These are phyloP conservation scores for Cytospora piceae DNA, from an alignment of 2,329 filamentous ascomycete species.

Conservation along the genomic window DNA sequence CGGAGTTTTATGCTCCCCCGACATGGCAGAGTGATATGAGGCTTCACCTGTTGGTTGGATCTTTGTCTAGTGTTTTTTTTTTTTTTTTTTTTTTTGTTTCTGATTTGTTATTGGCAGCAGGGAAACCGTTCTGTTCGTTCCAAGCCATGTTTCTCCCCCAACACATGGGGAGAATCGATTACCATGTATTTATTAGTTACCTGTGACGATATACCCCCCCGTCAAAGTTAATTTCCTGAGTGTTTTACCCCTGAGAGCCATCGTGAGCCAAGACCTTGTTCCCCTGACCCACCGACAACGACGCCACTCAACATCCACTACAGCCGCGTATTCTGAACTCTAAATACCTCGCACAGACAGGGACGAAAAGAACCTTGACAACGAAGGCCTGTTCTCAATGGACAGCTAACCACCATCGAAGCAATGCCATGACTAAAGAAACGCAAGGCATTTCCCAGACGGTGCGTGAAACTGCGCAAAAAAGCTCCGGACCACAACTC, in stretches of 20 bases:
- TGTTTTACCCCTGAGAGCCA: background rate
- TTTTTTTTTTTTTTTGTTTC: background rate
- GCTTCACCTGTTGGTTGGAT: slow-evolving; percentile 17
- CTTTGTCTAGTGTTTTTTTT: background rate
- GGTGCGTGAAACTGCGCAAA: too few species aligned
- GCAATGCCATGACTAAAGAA: background rate
- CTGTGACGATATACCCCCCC: slow-evolving; percentile 20
- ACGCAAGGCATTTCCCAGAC: background rate
- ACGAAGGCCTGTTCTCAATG: background rate
- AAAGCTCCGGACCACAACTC: background rate
- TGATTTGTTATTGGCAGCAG: background rate
- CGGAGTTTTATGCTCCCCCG: slow-evolving; percentile 21
- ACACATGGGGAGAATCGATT: background rate
- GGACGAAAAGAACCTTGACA: slow-evolving; percentile 1
- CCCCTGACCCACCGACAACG: slow-evolving; percentile 1
- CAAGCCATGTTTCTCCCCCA: slow-evolving; percentile 4
- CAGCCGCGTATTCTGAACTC: background rate
- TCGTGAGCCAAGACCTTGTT: background rate
- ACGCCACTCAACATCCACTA: slow-evolving; percentile 2
- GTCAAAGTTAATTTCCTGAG: background rate
- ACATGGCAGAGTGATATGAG: slow-evolving; percentile 15
- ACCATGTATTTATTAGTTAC: slow-evolving; percentile 20
- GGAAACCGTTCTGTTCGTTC: slow-evolving; percentile 13
- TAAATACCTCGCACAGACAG: slow-evolving; percentile 7
- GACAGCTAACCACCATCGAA: background rate